These are phyloP conservation scores for Asterochloris erici DNA, from an alignment of 139 green algal genomes.

Conservation along the genomic window DNA sequence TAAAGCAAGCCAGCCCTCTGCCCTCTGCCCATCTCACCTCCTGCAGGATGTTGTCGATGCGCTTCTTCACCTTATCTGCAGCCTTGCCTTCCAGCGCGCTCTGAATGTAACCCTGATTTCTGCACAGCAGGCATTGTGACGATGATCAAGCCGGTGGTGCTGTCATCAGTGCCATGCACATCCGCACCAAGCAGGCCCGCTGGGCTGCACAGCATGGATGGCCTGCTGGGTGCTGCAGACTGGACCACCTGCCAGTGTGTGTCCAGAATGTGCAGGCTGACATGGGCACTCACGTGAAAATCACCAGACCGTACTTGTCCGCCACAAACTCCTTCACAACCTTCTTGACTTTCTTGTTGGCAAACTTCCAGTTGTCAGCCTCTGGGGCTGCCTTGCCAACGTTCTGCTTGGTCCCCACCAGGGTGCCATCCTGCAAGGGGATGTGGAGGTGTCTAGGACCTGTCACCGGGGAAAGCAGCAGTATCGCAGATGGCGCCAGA, in stretches of 20 bases:
- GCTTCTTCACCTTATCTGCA: constrained; percentile 46
- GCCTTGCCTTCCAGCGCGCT: constrained; percentile 47
- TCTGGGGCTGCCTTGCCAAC: constrained; percentile 31
- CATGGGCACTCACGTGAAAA: constrained; percentile 53
- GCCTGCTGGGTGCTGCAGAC: neutral
- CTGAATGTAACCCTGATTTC: constrained; percentile 73
- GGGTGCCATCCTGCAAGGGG: constrained; percentile 59
- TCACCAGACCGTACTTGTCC: constrained; percentile 63
- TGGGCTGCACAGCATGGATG: too few relatives aligned
- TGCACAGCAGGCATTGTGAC: constrained; percentile 25
- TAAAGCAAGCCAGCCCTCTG: neutral
- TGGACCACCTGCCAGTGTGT: neutral
- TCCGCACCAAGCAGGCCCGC: neutral
- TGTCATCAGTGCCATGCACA: neutral
- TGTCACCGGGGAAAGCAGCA: neutral
- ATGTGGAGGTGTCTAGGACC: neutral
- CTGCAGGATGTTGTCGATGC: constrained; percentile 36
- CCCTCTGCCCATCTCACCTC: constrained; percentile 22
- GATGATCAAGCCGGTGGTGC: neutral
- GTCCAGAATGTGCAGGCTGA: neutral
- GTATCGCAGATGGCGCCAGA: neutral
- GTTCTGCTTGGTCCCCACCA: constrained; percentile 54
- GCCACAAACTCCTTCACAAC: constrained; percentile 39
- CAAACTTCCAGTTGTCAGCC: constrained; percentile 54
- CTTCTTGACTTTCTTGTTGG: constrained; percentile 44